phyloP scores from a whole-genome alignment of 805 yeast species.

The Maudiozyma turicensis region DNA sequence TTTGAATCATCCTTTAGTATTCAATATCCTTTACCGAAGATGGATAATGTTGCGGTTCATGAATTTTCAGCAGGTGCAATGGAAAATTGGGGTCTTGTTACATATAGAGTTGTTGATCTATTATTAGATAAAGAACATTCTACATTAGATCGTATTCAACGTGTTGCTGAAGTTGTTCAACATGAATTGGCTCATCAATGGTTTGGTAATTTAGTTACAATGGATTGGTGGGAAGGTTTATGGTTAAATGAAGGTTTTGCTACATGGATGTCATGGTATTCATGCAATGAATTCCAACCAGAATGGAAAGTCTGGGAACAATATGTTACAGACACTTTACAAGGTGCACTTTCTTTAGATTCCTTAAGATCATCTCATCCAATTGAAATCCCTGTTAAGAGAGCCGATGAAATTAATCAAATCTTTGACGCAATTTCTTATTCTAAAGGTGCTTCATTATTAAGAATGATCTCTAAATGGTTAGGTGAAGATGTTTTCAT shows the following conservation, averaged over 20 bases:
- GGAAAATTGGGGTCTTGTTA: slow-evolving; percentile 80
- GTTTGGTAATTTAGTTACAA: slow-evolving; percentile 84
- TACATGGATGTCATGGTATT: slow-evolving; percentile 85
- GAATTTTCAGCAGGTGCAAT: slow-evolving; percentile 83
- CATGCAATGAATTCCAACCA: slow-evolving; percentile 65
- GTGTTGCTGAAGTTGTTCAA: slow-evolving; percentile 79
- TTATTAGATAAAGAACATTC: slow-evolving; percentile 65
- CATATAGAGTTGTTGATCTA: slow-evolving; percentile 69
- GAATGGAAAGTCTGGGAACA: slow-evolving; percentile 85
- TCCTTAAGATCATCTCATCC: slow-evolving; percentile 79
- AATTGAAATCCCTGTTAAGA: slow-evolving; percentile 70
- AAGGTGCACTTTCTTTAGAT: slow-evolving; percentile 65
- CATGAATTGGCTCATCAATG: slow-evolving; percentile 90
- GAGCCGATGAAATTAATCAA: slow-evolving; percentile 73
- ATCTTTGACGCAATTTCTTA: slow-evolving; percentile 80
- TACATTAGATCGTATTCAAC: slow-evolving; percentile 50
- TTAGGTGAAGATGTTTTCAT: slow-evolving; percentile 69
- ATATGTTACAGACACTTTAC: slow-evolving; percentile 69
- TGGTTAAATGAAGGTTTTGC: slow-evolving; percentile 89
- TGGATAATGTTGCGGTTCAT: slow-evolving; percentile 74
- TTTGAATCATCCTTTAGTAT: slow-evolving; percentile 67
- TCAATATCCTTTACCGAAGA: slow-evolving; percentile 69
- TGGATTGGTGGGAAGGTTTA: slow-evolving; percentile 89
- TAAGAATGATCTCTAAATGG: slow-evolving; percentile 74
- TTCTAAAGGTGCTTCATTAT: slow-evolving; percentile 68